Conservation (phyloP, 2,329 filamentous ascomycete genomes). For the Hymenoscyphus salicellus region DNA sequence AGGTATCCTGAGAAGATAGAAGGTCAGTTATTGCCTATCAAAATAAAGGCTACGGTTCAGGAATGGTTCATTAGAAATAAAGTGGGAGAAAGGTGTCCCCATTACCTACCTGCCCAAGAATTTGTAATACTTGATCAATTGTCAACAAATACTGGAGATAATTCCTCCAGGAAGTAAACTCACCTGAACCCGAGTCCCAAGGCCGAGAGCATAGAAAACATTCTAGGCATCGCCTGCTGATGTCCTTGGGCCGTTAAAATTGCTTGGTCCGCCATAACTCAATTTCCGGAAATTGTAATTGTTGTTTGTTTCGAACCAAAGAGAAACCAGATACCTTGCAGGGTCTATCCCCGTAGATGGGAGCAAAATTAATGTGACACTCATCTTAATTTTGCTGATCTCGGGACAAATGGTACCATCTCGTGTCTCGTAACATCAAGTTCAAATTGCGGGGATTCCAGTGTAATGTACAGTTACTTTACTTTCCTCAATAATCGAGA, state of each 20-base stretch:
- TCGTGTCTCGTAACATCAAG: background rate
- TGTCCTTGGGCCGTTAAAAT: conserved; percentile 13
- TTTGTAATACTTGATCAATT: conserved; percentile 29
- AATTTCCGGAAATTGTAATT: background rate
- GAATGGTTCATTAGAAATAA: too few relatives aligned
- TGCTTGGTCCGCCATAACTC: conserved; percentile 5
- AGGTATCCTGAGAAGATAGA: conserved; percentile 21
- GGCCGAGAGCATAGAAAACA: conserved; percentile 27
- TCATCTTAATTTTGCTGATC: background rate
- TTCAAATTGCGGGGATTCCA: background rate
- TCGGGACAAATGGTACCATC: background rate
- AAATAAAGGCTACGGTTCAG: too few relatives aligned
- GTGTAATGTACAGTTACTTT: background rate
- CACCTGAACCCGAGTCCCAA: conserved; percentile 29
- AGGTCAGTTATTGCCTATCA: too few relatives aligned
- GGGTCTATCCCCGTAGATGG: too few relatives aligned
- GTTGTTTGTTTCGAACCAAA: background rate
- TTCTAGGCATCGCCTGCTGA: conserved; percentile 18
- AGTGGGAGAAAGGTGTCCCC: too few relatives aligned
- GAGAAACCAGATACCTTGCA: too few relatives aligned
- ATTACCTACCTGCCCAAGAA: conserved; percentile 25
- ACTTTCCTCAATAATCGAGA: background rate
- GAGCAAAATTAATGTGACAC: background rate
- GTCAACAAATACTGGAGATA: background rate
- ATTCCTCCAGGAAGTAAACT: background rate